These are phyloP conservation scores for Pulveroboletus ravenelii DNA, from an alignment of 768 basidiomycete genomes.

Conservation along the genomic window DNA sequence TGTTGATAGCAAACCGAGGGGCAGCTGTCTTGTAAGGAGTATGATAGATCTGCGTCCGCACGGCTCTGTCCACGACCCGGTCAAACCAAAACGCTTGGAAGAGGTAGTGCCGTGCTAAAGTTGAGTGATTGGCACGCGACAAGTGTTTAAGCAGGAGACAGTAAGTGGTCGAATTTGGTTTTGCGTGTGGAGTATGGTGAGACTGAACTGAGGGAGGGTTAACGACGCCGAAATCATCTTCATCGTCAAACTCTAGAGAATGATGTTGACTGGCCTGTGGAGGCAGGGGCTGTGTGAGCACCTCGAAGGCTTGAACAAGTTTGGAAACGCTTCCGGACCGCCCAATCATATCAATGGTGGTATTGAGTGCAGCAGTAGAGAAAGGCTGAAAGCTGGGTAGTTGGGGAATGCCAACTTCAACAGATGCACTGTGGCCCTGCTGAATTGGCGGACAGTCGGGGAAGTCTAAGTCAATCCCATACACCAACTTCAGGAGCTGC, in stretches of 20 bases:
- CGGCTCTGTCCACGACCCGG: conserved; percentile 27
- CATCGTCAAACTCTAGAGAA: conserved; percentile 59
- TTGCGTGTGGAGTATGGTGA: conserved; percentile 39
- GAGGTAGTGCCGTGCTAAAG: conserved; percentile 65
- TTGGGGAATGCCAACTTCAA: conserved; percentile 10
- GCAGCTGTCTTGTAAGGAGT: conserved; percentile 35
- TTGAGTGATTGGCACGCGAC: conserved; percentile 41
- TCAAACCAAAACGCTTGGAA: conserved; percentile 49
- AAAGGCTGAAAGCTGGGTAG: conserved; percentile 39
- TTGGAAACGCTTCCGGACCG: conserved; percentile 54
- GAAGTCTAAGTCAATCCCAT: conserved; percentile 72
- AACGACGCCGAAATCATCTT: conserved; percentile 48
- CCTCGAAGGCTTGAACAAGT: conserved; percentile 73
- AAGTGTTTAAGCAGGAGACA: conserved; percentile 57
- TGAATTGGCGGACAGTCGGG: conserved; percentile 58
- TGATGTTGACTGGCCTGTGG: conserved; percentile 40
- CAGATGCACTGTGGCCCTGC: conserved; percentile 5
- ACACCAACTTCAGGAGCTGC: conserved; percentile 57
- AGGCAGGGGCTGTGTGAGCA: conserved; percentile 69
- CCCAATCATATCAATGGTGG: conserved; percentile 67
- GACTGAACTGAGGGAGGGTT: conserved; percentile 36
- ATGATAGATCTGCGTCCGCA: conserved; percentile 33
- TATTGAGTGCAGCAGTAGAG: conserved; percentile 66
- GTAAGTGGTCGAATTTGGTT: conserved; percentile 66
- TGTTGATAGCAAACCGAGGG: conserved; percentile 53